Conservation (phyloP, 768 basidiomycete genomes). For the Cystofilobasidium capitatum region DNA sequence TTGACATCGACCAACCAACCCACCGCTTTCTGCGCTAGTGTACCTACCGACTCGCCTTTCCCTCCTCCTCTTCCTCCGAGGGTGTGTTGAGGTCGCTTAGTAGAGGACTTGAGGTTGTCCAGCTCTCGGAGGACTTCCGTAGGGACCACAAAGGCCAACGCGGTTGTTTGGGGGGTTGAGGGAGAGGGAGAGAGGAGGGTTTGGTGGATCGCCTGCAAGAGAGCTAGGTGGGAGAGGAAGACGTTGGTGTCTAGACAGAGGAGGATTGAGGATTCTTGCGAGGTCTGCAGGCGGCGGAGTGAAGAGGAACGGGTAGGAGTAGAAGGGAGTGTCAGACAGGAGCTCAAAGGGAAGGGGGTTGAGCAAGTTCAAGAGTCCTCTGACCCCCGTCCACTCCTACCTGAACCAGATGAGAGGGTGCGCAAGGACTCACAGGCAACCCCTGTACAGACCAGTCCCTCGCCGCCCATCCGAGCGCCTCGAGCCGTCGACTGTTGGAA, state of each 20-base stretch:
- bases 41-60: not conserved
- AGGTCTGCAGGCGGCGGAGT: not conserved
- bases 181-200: not conserved
- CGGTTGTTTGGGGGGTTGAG: not conserved
- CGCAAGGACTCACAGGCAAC: not conserved
- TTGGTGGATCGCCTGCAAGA: not conserved
- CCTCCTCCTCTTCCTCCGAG: not conserved
- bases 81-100: not conserved
- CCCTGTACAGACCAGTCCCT: too few relatives aligned
- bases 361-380: too few relatives aligned
- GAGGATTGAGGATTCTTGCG: not conserved
- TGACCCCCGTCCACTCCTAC: too few relatives aligned
- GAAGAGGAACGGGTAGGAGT: not conserved
- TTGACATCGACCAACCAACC: not conserved
- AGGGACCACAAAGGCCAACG: slow-evolving; percentile 1
- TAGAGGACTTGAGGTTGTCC: slow-evolving; percentile 7
- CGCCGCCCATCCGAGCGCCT: not conserved
- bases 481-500: not conserved
- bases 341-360: not conserved
- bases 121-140: slow-evolving; percentile 7
- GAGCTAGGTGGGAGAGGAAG: not conserved
- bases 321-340: too few relatives aligned
- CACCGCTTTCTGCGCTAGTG: slow-evolving; percentile 5
- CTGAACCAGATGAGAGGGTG: too few relatives aligned
- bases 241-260: slow-evolving; percentile 10